Evolutionary conservation across 345 rosid genomes (phyloP).

Genomic region (Punica granatum): DNA sequence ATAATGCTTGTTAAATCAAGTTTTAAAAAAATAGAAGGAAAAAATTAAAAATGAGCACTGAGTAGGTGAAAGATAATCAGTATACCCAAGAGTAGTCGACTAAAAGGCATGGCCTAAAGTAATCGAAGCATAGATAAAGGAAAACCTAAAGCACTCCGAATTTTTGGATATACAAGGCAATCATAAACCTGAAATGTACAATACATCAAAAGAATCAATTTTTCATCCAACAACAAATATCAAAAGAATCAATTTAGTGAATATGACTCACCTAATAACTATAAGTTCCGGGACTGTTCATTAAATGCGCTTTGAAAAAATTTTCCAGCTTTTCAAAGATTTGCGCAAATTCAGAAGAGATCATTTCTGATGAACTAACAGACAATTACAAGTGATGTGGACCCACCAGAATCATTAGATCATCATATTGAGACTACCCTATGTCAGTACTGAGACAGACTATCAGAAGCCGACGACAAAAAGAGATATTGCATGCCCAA

Average conservation of each 20-base stretch:
- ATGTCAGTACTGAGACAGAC: background rate
- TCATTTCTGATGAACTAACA: background rate
- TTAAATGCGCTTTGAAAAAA: background rate
- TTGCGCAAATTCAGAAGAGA: background rate
- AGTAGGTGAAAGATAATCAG: background rate
- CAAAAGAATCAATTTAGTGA: background rate
- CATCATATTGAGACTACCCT: background rate
- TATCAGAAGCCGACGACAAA: background rate
- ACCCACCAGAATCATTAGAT: conserved; percentile 69
- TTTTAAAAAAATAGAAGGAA: background rate
- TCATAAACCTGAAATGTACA: background rate
- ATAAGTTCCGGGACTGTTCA: background rate
- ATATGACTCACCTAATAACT: background rate
- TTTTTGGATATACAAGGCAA: background rate
- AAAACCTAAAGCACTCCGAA: background rate
- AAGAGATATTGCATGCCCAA: background rate
- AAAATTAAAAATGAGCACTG: background rate
- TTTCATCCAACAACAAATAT: no score
- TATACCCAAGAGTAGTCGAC: background rate
- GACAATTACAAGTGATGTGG: background rate
- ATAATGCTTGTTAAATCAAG: background rate
- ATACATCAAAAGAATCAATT: no score
- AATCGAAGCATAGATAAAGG: background rate
- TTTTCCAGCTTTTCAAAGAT: background rate
- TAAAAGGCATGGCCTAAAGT: background rate